phyloP scores from a whole-genome alignment of 1,284 basidiomycete genomes.

The Cryptococcus sp. region DNA sequence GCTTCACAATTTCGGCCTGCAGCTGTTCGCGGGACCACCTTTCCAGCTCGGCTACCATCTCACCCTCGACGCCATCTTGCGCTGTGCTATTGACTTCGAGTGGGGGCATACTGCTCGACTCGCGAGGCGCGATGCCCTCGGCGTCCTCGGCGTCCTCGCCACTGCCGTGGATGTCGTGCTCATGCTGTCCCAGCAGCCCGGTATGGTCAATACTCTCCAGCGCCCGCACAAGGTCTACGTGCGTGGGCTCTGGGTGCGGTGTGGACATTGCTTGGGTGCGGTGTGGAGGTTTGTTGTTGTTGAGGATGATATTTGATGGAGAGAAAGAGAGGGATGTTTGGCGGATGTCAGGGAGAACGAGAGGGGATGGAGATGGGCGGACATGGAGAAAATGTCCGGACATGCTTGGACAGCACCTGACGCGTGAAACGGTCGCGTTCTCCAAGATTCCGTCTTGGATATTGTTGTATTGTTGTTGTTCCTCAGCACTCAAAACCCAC shows the following conservation, averaged over 20 bases:
- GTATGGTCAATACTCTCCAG: slow-evolving; percentile 13
- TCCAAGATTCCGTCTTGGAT: no score
- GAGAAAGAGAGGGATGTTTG: no score
- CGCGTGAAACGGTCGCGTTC: no score
- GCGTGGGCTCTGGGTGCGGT: background rate
- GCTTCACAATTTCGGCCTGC: slow-evolving; percentile 29
- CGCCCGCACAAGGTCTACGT: slow-evolving; percentile 16
- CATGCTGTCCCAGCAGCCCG: slow-evolving; percentile 5
- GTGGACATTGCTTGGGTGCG: no score
- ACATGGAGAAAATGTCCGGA: no score
- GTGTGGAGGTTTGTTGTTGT: no score
- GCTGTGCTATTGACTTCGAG: background rate
- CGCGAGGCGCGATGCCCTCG: background rate
- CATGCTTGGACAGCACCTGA: no score
- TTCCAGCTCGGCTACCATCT: slow-evolving; percentile 8
- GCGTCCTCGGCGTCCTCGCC: background rate
- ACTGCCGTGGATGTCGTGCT: background rate
- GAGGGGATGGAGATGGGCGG: no score
- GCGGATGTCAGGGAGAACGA: no score
- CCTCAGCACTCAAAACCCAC: background rate
- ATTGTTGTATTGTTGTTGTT: background rate
- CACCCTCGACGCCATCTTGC: background rate
- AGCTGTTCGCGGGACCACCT: slow-evolving; percentile 29
- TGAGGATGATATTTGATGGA: no score
- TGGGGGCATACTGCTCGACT: background rate